These are phyloP conservation scores for Heterobasidion annosum DNA, from an alignment of 1,284 basidiomycete genomes.

Conservation along the genomic window DNA sequence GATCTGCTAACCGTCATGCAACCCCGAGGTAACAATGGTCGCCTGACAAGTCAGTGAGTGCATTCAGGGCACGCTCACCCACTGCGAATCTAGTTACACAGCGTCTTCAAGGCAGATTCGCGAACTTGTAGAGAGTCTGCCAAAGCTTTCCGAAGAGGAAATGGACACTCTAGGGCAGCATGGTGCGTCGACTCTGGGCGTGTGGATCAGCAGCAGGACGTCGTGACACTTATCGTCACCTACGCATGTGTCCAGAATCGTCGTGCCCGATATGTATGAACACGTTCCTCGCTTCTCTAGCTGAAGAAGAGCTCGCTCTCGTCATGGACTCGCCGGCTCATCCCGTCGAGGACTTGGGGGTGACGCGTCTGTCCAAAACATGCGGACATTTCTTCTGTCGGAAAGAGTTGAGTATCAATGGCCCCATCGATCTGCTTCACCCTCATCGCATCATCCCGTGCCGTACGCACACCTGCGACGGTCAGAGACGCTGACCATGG, in stretches of 20 bases:
- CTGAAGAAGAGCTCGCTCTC: slow-evolving; percentile 60
- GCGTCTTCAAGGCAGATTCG: slow-evolving; percentile 19
- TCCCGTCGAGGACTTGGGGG: slow-evolving; percentile 54
- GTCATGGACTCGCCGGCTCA: slow-evolving; percentile 72
- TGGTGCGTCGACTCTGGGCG: slow-evolving; percentile 18
- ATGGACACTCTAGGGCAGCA: slow-evolving; percentile 24
- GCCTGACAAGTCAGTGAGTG: slow-evolving; percentile 7
- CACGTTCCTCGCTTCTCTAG: slow-evolving; percentile 51
- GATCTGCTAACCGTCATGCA: slow-evolving; percentile 3
- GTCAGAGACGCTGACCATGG: neutral
- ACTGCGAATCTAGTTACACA: neutral
- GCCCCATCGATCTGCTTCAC: neutral
- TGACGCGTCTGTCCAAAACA: slow-evolving; percentile 48
- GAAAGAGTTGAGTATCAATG: slow-evolving; percentile 43
- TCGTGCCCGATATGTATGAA: slow-evolving; percentile 65
- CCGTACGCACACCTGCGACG: neutral
- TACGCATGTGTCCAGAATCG: slow-evolving; percentile 32
- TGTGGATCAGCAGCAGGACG: neutral
- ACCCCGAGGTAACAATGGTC: neutral
- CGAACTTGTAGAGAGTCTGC: slow-evolving; percentile 26
- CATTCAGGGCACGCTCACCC: neutral
- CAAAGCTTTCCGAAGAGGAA: slow-evolving; percentile 34
- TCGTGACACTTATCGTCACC: too few species aligned
- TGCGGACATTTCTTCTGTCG: slow-evolving; percentile 71
- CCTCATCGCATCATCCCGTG: slow-evolving; percentile 1